phyloP scores from a whole-genome alignment of 345 rosid species.

The Pistacia integerrima region DNA sequence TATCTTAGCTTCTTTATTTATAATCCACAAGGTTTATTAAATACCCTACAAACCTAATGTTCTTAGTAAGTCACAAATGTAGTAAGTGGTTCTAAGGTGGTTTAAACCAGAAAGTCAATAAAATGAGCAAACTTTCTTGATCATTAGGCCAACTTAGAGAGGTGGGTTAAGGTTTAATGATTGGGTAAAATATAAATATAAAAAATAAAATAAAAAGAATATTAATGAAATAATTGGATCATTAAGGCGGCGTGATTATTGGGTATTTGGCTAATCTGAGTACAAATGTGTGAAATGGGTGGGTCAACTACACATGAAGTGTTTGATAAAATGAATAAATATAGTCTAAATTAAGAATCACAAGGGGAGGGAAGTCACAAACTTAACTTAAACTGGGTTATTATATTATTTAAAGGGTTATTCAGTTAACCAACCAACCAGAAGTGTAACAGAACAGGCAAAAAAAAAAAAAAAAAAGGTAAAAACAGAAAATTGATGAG shows the following conservation, averaged over 20 bases:
- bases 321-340: not conserved
- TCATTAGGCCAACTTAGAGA: not conserved
- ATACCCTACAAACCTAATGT: too few species aligned
- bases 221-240: conserved; percentile 18
- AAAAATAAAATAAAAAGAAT: not conserved
- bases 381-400: too few species aligned
- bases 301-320: conserved; percentile 32
- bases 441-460: not conserved
- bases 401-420: too few species aligned
- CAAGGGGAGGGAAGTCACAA: too few species aligned
- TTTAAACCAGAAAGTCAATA: too few species aligned
- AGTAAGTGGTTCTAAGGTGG: too few species aligned
- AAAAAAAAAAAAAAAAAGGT: not conserved
- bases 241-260: conserved; percentile 36
- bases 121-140: too few species aligned
- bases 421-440: not conserved
- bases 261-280: conserved; percentile 26
- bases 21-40: too few species aligned
- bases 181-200: conserved; percentile 9
- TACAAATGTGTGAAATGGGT: conserved; percentile 20
- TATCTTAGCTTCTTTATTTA: too few species aligned
- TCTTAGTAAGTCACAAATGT: too few species aligned
- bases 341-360: too few species aligned
- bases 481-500: not conserved
- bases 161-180: conserved; percentile 18